phyloP scores from a whole-genome alignment of 345 rosid species.

The Noccaea caerulescens region DNA sequence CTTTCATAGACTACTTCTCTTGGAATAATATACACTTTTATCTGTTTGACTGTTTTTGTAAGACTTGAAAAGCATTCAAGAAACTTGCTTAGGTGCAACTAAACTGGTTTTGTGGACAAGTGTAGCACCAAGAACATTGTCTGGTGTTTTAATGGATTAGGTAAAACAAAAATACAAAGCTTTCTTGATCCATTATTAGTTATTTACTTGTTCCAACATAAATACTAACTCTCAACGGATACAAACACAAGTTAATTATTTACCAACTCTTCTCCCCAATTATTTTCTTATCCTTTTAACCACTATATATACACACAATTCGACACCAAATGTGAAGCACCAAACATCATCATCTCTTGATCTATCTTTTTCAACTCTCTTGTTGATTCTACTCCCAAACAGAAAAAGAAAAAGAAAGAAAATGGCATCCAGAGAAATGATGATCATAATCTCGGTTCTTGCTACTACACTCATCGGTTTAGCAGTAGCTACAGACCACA shows the following conservation, averaged over 20 bases:
- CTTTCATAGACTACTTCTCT: conserved; percentile 20
- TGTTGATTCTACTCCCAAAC: not conserved
- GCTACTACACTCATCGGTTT: conserved; percentile 51
- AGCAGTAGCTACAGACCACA: conserved; percentile 57
- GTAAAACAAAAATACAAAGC: not conserved
- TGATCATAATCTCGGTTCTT: conserved; percentile 35
- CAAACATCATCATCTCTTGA: conserved; percentile 33
- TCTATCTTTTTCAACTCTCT: conserved; percentile 20
- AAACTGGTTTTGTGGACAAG: conserved; percentile 30
- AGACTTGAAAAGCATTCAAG: not conserved
- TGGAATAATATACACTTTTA: conserved; percentile 3
- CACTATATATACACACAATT: conserved; percentile 34
- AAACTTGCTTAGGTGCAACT: conserved; percentile 37
- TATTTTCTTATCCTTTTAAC: conserved; percentile 1
- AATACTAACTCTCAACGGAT: conserved; percentile 43
- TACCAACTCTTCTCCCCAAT: conserved; percentile 40
- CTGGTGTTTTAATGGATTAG: conserved; percentile 36
- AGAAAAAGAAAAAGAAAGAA: not conserved
- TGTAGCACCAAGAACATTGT: conserved; percentile 32
- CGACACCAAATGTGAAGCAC: conserved; percentile 15
- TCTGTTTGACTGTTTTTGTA: conserved; percentile 21
- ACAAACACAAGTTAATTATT: conserved; percentile 28
- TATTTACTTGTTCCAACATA: conserved; percentile 43
- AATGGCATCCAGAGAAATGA: conserved; percentile 39
- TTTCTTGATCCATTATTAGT: conserved; percentile 33